Base-by-base conservation (phyloP, 1,284 basidiomycete genomes). In the Papiliotrema laurentii region DNA sequence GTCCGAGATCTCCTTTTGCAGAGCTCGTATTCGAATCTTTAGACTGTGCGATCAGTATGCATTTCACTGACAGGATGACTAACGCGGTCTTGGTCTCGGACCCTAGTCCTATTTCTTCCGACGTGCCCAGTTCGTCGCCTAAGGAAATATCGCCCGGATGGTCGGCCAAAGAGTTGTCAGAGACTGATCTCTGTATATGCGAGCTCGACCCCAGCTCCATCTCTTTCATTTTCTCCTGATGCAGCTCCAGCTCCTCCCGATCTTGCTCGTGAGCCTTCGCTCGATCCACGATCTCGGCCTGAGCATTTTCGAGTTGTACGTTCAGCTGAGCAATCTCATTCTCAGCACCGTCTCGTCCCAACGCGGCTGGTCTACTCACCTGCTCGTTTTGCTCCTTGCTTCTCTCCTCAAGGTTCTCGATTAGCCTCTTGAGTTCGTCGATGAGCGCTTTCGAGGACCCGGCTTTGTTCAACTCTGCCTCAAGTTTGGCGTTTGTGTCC, bases 181-280 rank as follows among this genome's bases (percentile, higher is more conserved):
- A 50, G 22, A 3, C 14, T 2, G 36, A 16, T 14, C 27, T 4
- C 31, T 33, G 18, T 19, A 45, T 22, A 3, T 16, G n/a, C 10
- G 34, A n/a, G n/a, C 21, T n/a, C 9, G 5, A 19, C n/a, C 43
- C 40, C 4, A 89, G 74, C 71, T 97, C 93, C 22, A 96, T 78
- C 73, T 97, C 93, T 39, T 83, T 81, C 34, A 94, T 81, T n/a
- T 89, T 82, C 67, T 97, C 92, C 68, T 94, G 89, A 63, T 90
- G 91, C 5, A 92, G 73, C 58, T 89, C 87, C 35, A 94, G 77
- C 47, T 89, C 85, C 64, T 96, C 91, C 0, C 83, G 83, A 61
- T 91, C 89, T 53, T 83, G 83, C 22, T 82, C 77, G 21, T 86
- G 82, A 62, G 89, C 87, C 34, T 83, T 83, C 18, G 79, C 76